Percentiles rank a stretch among this genome's conserved stretches.
Evolutionary conservation across 352 stramenopile genomes (phyloP).

Genomic region (Pythium utonaiense): DNA sequence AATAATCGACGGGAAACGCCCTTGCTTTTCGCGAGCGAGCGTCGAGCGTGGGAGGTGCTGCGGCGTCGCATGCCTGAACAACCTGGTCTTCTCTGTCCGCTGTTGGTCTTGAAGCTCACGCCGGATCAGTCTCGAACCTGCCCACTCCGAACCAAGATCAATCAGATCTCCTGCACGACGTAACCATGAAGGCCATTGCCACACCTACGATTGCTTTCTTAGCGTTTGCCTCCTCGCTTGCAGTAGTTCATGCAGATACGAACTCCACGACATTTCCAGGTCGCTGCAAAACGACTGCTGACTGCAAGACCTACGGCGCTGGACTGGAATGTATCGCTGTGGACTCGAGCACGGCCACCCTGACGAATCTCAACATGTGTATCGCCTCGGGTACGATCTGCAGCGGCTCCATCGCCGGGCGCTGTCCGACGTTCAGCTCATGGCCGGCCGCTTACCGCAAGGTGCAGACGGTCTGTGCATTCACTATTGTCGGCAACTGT

Average conservation of each 20-base stretch:
- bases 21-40: background rate
- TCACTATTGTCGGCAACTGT: constrained; percentile 61
- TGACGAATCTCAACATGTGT: constrained; percentile 70
- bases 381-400: constrained; percentile 52
- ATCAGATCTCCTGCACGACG: constrained; percentile 33
- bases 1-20: background rate
- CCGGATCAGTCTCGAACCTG: constrained; percentile 9
- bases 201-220: constrained; percentile 2
- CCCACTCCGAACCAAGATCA: constrained; percentile 2
- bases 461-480: constrained; percentile 70
- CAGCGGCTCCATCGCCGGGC: constrained; percentile 51
- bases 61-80: background rate
- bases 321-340: constrained; percentile 74
- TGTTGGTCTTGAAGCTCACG: background rate
- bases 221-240: constrained; percentile 7
- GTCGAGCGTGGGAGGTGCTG: background rate
- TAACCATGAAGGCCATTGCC: constrained; percentile 14
- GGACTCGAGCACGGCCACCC: constrained; percentile 44
- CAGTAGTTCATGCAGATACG: constrained; percentile 15
- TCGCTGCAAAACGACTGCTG: constrained; percentile 38
- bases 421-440: constrained; percentile 69
- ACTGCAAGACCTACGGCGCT: constrained; percentile 52
- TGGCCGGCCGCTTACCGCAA: constrained; percentile 68
- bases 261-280: constrained; percentile 50
- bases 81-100: background rate